phyloP scores from a whole-genome alignment of 768 basidiomycete genomes.

The Psilocybe azurescens region DNA sequence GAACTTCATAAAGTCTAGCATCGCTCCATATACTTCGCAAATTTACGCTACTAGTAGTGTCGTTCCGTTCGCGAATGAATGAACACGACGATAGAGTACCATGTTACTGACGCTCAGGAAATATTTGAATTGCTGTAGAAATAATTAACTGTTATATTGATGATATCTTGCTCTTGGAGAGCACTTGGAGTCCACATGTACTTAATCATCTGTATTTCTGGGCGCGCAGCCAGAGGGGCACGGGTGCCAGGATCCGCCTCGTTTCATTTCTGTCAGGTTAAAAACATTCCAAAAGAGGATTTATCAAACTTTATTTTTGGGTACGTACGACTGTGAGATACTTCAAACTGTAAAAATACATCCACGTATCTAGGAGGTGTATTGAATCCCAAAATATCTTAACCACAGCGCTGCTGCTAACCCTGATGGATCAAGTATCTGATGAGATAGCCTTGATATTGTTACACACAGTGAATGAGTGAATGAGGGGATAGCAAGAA shows the following conservation, averaged over 20 bases:
- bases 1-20: too few species aligned
- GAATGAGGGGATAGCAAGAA: background rate
- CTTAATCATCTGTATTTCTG: background rate
- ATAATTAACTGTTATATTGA: too few species aligned
- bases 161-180: too few species aligned
- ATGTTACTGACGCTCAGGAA: too few species aligned
- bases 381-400: background rate
- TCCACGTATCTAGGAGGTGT: background rate
- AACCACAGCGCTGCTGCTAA: background rate
- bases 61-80: too few species aligned
- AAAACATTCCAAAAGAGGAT: background rate
- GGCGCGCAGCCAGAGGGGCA: background rate
- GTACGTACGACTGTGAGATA: background rate
- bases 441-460: background rate
- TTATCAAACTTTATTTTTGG: background rate
- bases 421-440: background rate
- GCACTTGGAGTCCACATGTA: too few species aligned
- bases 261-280: background rate
- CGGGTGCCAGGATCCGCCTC: background rate
- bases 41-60: too few species aligned
- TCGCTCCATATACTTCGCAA: too few species aligned
- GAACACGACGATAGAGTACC: too few species aligned
- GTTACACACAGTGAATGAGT: slow-evolving; percentile 12
- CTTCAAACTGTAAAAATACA: background rate
- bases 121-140: too few species aligned